These are phyloP conservation scores for Salix koriyanagi DNA, from an alignment of 345 rosid genomes.

Conservation along the genomic window DNA sequence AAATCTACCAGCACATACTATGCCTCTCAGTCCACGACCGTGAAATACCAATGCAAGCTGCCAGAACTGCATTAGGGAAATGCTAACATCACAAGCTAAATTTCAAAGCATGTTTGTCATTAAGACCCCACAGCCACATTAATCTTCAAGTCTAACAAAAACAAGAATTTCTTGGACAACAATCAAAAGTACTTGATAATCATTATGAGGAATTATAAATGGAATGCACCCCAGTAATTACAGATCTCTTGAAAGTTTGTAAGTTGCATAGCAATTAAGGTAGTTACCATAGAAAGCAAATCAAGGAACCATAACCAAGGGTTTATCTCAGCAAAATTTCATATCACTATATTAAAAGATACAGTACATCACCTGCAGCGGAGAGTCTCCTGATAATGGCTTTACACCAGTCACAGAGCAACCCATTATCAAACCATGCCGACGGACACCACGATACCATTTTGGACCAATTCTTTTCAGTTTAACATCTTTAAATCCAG, in stretches of 20 bases:
- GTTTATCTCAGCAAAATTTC: not conserved
- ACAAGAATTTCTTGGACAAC: not conserved
- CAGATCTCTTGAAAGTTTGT: not conserved
- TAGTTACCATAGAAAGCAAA: not conserved
- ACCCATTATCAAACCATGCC: slow-evolving; percentile 41
- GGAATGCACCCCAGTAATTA: not conserved
- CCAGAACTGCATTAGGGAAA: no score
- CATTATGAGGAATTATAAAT: not conserved
- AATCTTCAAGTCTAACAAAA: not conserved
- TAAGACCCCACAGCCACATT: not conserved
- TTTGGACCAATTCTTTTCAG: slow-evolving; percentile 41
- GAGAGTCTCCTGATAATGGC: slow-evolving; percentile 34
- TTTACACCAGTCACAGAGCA: slow-evolving; percentile 40
- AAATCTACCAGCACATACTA: no score
- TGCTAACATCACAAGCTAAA: no score
- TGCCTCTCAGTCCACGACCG: no score
- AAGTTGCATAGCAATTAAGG: not conserved
- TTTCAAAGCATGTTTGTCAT: no score
- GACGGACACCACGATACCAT: slow-evolving; percentile 36
- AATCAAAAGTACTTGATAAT: not conserved
- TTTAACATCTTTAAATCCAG: slow-evolving; percentile 32
- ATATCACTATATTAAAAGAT: not conserved
- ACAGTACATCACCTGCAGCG: slow-evolving; percentile 23
- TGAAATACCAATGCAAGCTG: no score
- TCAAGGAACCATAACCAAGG: not conserved